phyloP scores from a whole-genome alignment of 345 rosid genomes.

The Eucalyptus regnans region DNA sequence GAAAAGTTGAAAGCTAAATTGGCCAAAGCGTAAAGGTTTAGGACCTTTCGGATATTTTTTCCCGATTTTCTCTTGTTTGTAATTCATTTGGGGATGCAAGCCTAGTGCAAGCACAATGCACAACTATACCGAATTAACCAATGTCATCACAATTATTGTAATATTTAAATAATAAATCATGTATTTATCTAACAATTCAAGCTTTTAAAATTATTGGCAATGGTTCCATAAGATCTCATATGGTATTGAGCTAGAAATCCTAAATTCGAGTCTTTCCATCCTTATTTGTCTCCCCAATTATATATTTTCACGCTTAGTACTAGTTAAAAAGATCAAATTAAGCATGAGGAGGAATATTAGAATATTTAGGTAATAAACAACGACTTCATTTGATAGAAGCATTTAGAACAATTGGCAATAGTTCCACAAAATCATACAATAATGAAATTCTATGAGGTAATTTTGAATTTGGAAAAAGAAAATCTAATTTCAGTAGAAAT shows the following conservation, averaged over 20 bases:
- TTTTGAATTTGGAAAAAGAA: background rate
- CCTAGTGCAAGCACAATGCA: background rate
- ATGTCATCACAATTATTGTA: background rate
- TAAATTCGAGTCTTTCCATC: background rate
- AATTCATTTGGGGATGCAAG: background rate
- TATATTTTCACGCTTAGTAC: no score
- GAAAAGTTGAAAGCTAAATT: background rate
- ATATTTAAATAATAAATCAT: no score
- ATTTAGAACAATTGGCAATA: background rate
- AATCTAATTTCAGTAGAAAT: background rate
- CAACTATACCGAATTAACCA: background rate
- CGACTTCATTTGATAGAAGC: no score
- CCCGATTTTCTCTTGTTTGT: background rate
- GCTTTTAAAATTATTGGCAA: background rate
- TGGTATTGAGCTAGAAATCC: no score
- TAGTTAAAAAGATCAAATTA: no score
- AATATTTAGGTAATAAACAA: no score
- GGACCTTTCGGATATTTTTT: fast-evolving
- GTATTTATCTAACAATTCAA: background rate
- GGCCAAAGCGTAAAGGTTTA: background rate
- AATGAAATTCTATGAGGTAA: background rate
- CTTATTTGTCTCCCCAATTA: no score
- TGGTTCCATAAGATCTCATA: no score
- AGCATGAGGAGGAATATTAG: no score
- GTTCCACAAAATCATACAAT: no score